Evolutionary conservation across 2,329 filamentous ascomycete species (phyloP), one percentile per base, ranked within the genome.

Genomic region (Cadophora sp.): DNA sequence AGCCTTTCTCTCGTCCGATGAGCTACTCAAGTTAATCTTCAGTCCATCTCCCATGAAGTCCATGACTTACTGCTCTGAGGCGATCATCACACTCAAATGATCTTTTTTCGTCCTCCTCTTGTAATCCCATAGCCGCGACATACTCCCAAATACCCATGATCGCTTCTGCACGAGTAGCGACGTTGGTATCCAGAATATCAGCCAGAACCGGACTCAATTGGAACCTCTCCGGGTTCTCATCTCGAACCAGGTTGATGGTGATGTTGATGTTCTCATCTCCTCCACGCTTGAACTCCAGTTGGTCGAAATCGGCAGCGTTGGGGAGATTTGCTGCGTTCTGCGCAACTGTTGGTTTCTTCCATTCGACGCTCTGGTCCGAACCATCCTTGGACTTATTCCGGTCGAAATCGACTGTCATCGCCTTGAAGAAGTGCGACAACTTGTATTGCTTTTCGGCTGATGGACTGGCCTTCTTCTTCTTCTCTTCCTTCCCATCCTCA

Each of bases 111-210:
- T 98, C 95, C 72, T 97, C 94, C 78, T 97, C 95, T 79, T 97
- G 93, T 58, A 99, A 83, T 22, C 91, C 90, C 84, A 92, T 92
- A 24, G 92, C 85, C 74, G 93, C 91, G 73, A 97, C 92, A 76
- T 99, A 99, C 78, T 97, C 94, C 93, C 94, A 99, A 37, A 99
- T 87, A 16, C 92, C 94, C 85, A 97, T 92, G 31, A 97, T 89
- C 7, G 94, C 91, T 70, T 96, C 94, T 48, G 93, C 91, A 34
- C 94, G 90, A 31, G 96, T 95, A 62, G 93, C 95, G 79, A 97
- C 93, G 60, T 89, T 86, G 76, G 92, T 92, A 76, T 97, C 96
- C 22, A 98, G 84, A 16, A 98, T 86, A 61, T 97, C 92, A 12
- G 93, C 90, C 56, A 99, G 83, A 67, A 90, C 88, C 61, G 91